Evolutionary conservation across 2,329 filamentous ascomycete species (phyloP).

Genomic region (Epichloe glyceriae): DNA sequence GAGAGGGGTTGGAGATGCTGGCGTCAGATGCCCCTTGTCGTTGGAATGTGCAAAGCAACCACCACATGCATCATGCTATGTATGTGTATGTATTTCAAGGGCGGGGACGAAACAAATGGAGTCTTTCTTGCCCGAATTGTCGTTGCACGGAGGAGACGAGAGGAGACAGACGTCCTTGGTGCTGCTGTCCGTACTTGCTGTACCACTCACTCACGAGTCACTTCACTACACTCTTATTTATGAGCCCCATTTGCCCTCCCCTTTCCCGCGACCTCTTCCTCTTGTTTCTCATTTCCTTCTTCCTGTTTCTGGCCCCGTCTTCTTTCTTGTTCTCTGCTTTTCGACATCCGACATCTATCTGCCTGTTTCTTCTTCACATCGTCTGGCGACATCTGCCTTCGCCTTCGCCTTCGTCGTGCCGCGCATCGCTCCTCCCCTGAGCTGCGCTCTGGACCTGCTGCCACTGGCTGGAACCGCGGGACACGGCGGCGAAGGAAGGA

Average conservation of each 20-base stretch:
- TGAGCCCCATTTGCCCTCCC: neutral
- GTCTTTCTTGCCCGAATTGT: no score
- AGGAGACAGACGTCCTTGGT: no score
- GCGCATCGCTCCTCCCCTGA: no score
- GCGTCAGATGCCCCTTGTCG: no score
- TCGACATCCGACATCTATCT: neutral
- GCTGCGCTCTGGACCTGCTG: neutral
- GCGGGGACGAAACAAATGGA: no score
- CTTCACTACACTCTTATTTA: neutral
- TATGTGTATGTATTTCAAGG: no score
- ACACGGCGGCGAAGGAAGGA: slow-evolving; percentile 1
- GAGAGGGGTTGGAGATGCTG: no score
- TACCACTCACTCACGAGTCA: no score
- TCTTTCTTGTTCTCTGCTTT: neutral
- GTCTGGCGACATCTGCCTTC: neutral
- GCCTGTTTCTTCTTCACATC: neutral
- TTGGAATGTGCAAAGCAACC: no score
- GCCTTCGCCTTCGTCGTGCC: neutral
- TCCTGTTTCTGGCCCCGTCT: neutral
- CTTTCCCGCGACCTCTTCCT: neutral
- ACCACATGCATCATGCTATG: no score
- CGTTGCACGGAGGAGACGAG: no score
- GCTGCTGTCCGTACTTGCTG: no score
- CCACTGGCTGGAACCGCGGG: neutral
- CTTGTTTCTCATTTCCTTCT: neutral